Percentiles rank a stretch among this genome's conserved stretches.
phyloP scores from a whole-genome alignment of 2,329 filamentous ascomycete species.

The Cladophialophora bantiana region DNA sequence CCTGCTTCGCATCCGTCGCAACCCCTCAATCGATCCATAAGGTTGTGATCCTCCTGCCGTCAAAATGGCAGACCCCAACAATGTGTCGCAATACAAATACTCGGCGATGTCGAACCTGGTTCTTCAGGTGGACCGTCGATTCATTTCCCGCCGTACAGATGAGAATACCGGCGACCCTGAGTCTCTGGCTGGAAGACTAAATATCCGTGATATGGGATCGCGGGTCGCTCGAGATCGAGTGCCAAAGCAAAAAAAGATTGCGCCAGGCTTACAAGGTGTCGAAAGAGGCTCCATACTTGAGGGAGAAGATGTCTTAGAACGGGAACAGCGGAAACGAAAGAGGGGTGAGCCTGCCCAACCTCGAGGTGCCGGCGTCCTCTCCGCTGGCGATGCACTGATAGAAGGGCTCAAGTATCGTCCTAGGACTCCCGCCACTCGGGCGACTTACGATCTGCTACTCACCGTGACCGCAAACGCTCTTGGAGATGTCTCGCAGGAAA shows the following conservation, averaged over 20 bases:
- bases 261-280: conserved; percentile 70
- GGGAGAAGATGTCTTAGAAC: conserved; percentile 80
- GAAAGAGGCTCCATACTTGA: conserved; percentile 79
- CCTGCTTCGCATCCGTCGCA: conserved; percentile 1
- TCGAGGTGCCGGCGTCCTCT: conserved; percentile 78
- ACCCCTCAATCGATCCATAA: conserved; percentile 3
- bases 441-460: conserved; percentile 92
- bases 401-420: conserved; percentile 93
- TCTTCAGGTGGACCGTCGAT: conserved; percentile 97
- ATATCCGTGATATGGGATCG: conserved; percentile 92
- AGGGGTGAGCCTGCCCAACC: conserved; percentile 73
- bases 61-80: conserved; percentile 72
- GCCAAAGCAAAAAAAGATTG: conserved; percentile 79
- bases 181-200: conserved; percentile 91
- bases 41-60: background rate
- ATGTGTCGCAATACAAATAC: conserved; percentile 98
- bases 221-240: conserved; percentile 79
- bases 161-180: conserved; percentile 97
- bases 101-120: conserved; percentile 99
- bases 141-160: conserved; percentile 89
- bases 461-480: conserved; percentile 87
- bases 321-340: conserved; percentile 87
- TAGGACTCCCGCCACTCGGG: conserved; percentile 86
- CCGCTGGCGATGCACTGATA: conserved; percentile 82
- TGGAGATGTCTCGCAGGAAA: conserved; percentile 90